These are phyloP conservation scores for Microsporum audouinii DNA, from an alignment of 2,329 filamentous ascomycete species.

Conservation along the genomic window DNA sequence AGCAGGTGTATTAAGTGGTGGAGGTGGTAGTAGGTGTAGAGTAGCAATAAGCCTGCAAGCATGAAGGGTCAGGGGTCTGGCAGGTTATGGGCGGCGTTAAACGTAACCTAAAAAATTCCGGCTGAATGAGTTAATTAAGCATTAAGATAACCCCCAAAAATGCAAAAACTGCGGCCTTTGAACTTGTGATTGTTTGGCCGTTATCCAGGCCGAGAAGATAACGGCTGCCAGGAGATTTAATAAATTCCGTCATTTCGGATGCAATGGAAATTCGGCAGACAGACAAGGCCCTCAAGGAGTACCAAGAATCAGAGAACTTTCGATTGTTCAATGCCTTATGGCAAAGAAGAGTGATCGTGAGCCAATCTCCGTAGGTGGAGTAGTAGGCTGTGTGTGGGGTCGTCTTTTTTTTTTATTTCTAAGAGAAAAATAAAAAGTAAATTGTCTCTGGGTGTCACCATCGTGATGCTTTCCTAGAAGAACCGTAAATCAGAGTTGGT, in stretches of 20 bases:
- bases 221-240: background rate
- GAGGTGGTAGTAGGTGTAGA: constrained; percentile 8
- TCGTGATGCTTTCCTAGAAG: constrained; percentile 5
- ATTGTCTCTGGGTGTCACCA: constrained; percentile 4
- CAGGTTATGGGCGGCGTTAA: constrained; percentile 12
- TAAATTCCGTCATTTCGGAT: background rate
- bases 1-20: constrained; percentile 4
- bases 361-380: constrained; percentile 5
- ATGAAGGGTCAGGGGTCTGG: constrained; percentile 10
- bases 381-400: constrained; percentile 2
- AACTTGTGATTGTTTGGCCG: background rate
- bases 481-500: constrained; percentile 9
- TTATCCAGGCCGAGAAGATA: background rate
- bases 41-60: constrained; percentile 8
- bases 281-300: background rate
- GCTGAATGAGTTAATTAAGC: constrained; percentile 6
- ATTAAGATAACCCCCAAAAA: background rate
- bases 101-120: constrained; percentile 6
- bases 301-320: constrained; percentile 1
- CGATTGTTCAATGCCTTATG: constrained; percentile 1
- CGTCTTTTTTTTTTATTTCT: background rate
- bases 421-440: constrained; percentile 3
- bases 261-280: no score
- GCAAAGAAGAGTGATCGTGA: constrained; percentile 2
- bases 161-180: background rate